These are phyloP conservation scores for Extremus antarcticus DNA, from an alignment of 495 filamentous ascomycete genomes.

Conservation along the genomic window DNA sequence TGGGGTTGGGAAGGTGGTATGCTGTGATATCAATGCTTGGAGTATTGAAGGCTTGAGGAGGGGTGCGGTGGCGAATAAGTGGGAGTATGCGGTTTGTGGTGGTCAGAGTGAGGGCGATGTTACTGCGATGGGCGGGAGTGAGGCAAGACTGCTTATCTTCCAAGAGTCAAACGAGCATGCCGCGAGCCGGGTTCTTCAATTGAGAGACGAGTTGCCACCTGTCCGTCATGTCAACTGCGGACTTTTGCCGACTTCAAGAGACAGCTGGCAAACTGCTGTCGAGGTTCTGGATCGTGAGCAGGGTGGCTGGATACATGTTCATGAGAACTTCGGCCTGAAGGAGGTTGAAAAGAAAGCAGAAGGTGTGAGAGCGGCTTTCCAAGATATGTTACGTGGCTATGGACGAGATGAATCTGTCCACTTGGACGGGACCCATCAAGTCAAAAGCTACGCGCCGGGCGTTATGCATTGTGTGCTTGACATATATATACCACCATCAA, in stretches of 20 bases:
- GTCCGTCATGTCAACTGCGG: slow-evolving; percentile 72
- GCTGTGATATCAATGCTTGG: slow-evolving; percentile 87
- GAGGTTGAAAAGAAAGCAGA: slow-evolving; percentile 48
- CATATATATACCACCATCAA: slow-evolving; percentile 40
- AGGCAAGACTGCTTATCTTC: slow-evolving; percentile 51
- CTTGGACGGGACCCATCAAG: slow-evolving; percentile 62
- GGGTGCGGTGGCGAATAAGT: slow-evolving; percentile 59
- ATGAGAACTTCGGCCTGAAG: slow-evolving; percentile 66
- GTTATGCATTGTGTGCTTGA: slow-evolving; percentile 86
- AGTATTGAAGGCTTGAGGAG: slow-evolving; percentile 68
- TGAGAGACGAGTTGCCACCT: slow-evolving; percentile 26
- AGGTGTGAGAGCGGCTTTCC: slow-evolving; percentile 34
- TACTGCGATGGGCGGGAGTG: slow-evolving; percentile 21
- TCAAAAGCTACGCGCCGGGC: slow-evolving; percentile 88
- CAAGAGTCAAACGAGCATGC: slow-evolving; percentile 57
- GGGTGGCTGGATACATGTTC: slow-evolving; percentile 69
- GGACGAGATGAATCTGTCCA: slow-evolving; percentile 21
- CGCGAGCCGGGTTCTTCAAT: slow-evolving; percentile 32
- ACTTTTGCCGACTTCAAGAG: slow-evolving; percentile 56
- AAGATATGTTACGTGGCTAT: slow-evolving; percentile 19
- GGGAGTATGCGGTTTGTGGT: slow-evolving; percentile 43
- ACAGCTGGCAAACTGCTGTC: slow-evolving; percentile 57
- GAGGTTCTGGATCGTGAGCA: slow-evolving; percentile 38
- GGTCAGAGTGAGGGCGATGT: slow-evolving; percentile 21
- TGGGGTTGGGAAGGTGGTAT: slow-evolving; percentile 59